Evolutionary conservation across 2,329 filamentous ascomycete species (phyloP), one percentile per base, ranked within the genome.

Genomic region (Beauveria bassiana): DNA sequence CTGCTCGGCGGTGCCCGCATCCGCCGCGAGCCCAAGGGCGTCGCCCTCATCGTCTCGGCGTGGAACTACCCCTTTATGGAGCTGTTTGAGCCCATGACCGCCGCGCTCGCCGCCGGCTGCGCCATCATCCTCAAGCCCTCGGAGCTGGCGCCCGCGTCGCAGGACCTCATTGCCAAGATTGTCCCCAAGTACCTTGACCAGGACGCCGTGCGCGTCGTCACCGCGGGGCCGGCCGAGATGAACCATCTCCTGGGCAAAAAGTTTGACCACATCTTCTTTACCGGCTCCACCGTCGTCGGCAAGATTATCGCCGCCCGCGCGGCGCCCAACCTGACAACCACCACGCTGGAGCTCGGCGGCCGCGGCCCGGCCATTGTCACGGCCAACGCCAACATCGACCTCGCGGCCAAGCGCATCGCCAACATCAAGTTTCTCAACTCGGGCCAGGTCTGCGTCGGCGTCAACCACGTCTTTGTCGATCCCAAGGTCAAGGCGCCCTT

Each of bases 261-360:
- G 56, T 79, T 74, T 63, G 70, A 78, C 64, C 73, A 78, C 61
- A 76, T 80, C 50, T 80, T 79, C 69, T 80, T 75, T 65, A 80
- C 77, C 0, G 78, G 78, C 0, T 75, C 73, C 1, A 67, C 70
- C 10, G 68, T 64, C 18, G 69, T 79, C 16, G 78, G 68, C 8
- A 72, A 71, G 26, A 70, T 74, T 14, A 67, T 80, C 18, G 68
- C 71, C 55, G 65, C 66, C 1, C 75, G 77, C 5, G 78, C 78
- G 3, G 77, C 77, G 3, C 75, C 75, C 46, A 66, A 79, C 62
- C 70, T 81, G n/a, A 79, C 78, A 0, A 75, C 77, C 0, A 70
- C 72, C 1, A 73, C 73, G 0, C 69, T 81, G 2, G 78, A 81
- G 63, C 68, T 81, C 1, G 78, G 78, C 7, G 79, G 78, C 16